Evolutionary conservation across 169 alveolate genomes (phyloP).

Genomic region (Blepharisma undulans): DNA sequence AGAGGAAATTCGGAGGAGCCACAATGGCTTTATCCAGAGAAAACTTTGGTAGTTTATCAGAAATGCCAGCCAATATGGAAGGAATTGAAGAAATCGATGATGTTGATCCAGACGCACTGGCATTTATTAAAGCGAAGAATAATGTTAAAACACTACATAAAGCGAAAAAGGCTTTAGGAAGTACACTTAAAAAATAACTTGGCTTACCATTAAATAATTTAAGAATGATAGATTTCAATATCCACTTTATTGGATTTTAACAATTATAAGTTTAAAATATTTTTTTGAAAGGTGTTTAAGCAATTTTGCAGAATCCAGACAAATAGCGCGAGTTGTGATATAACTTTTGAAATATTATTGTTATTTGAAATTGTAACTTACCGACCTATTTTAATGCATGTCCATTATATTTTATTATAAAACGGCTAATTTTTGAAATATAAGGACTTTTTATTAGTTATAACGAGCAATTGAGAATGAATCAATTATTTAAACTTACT

Average conservation of each 20-base stretch:
- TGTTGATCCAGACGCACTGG: constrained; percentile 78
- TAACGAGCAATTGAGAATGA: not conserved
- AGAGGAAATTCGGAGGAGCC: constrained; percentile 10
- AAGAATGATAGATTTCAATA: not conserved
- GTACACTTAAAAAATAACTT: not conserved
- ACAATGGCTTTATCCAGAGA: not conserved
- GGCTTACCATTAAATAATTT: not conserved
- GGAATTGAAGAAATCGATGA: constrained; percentile 57
- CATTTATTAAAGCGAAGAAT: constrained; percentile 75
- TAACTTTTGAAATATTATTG: no score
- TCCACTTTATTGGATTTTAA: no score
- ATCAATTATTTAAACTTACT: not conserved
- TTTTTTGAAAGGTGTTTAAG: no score
- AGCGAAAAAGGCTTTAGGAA: constrained; percentile 32
- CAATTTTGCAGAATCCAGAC: no score
- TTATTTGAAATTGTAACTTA: no score
- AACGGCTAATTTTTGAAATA: not conserved
- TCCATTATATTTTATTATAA: not conserved
- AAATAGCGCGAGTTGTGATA: no score
- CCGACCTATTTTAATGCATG: not conserved
- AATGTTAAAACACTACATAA: constrained; percentile 47
- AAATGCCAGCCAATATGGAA: constrained; percentile 44
- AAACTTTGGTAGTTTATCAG: not conserved
- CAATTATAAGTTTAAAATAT: no score
- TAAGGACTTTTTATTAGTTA: not conserved